These are phyloP conservation scores for Arthrobotrys pseudoclavata DNA, from an alignment of 2,329 filamentous ascomycete species.

Conservation along the genomic window DNA sequence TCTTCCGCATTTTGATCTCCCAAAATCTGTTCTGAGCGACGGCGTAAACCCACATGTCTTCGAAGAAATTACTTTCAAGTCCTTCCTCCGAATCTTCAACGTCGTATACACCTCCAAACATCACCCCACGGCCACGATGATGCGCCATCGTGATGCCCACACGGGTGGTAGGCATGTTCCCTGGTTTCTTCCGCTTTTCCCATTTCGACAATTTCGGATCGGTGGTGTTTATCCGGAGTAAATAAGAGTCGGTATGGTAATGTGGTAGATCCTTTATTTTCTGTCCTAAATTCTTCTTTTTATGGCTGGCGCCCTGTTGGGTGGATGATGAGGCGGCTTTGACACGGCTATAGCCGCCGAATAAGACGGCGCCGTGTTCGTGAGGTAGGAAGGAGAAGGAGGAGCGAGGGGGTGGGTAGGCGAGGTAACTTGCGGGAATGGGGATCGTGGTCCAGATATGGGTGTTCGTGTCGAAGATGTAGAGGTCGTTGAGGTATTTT, in stretches of 20 bases:
- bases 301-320: conserved; percentile 9
- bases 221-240: conserved; percentile 76
- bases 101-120: conserved; percentile 95
- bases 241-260: conserved; percentile 96
- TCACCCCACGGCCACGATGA: conserved; percentile 91
- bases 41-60: conserved; percentile 91
- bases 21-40: conserved; percentile 96
- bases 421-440: conserved; percentile 75
- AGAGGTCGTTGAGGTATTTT: conserved; percentile 91
- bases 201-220: conserved; percentile 69
- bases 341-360: conserved; percentile 92
- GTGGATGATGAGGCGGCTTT: conserved; percentile 73
- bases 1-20: conserved; percentile 80
- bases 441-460: conserved; percentile 85
- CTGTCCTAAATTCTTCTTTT: conserved; percentile 44
- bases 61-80: conserved; percentile 98
- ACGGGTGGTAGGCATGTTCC: conserved; percentile 83
- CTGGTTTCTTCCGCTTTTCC: conserved; percentile 93
- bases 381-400: conserved; percentile 94
- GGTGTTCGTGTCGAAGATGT: conserved; percentile 92
- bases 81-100: conserved; percentile 92
- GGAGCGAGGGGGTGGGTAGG: conserved; percentile 90
- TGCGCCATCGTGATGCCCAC: conserved; percentile 94
- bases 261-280: conserved; percentile 78
- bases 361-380: conserved; percentile 88